Evolutionary conservation across 768 basidiomycete genomes (phyloP), one percentile per base, ranked within the genome.

Genomic region (Hypsizygus marmoreus): DNA sequence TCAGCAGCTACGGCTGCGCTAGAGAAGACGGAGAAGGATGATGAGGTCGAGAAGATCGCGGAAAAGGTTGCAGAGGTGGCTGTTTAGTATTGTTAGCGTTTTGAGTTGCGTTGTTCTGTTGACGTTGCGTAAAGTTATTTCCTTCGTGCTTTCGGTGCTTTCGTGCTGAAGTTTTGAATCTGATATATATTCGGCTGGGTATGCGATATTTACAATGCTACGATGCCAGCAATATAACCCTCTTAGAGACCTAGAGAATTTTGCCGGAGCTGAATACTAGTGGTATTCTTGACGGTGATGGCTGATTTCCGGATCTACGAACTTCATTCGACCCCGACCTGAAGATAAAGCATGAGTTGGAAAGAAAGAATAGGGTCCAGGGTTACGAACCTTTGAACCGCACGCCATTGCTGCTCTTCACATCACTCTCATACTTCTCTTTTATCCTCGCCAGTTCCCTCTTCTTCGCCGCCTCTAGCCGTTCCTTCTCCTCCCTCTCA

Each of bases 321-420:
- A 85, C 53, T 82, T 83, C 84, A 85, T 85, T 49, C 81, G 67
- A 34, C 84, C 83, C 16, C 84, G 78, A 14, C 82, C 80, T 82
- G 32, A 13, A 38, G 17, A 19, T 9, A 30, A 5, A 17, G 4
- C n/a, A 16, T 40, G n/a, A 48, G 20, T 11, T 22, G 9, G 10
- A 42, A 33, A 47, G 16, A 19, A 43, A 3, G 13, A 24, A 42
- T 25, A 22, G 28, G 10, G 11, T 23, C 51, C 64, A 11, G 40
- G 11, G 7, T 8, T 5, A 47, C 45, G 16, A 23, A 75, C 85
- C 86, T 69, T 88, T 88, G 61, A 85, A 82, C 43, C 82, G 73
- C 22, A 88, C 73, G 7, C 81, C 80, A 43, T 67, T 72, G 29
- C 68, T 67, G 19, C 55, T 62, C 23, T 61, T 49, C 29, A 60